phyloP scores from a whole-genome alignment of 2,329 filamentous ascomycete genomes.

The Hirsutella rhossiliensis region DNA sequence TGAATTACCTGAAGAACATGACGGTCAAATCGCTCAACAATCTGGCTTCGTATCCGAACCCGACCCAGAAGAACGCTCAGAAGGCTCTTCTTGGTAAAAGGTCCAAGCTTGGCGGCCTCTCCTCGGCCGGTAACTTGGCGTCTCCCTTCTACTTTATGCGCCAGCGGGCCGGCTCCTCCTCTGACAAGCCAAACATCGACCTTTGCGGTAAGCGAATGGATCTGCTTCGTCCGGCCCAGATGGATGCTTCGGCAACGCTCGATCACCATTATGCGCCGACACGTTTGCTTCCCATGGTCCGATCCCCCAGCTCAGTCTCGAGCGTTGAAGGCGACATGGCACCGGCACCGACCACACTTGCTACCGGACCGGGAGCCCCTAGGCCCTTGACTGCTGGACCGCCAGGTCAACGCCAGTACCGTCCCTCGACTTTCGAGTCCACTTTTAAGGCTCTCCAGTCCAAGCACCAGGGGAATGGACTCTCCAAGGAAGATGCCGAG shows the following conservation, averaged over 20 bases:
- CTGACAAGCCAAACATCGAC: background rate
- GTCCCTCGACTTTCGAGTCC: slow-evolving; percentile 28
- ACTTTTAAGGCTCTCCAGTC: slow-evolving; percentile 21
- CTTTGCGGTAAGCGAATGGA: background rate
- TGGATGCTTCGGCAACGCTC: slow-evolving; percentile 1
- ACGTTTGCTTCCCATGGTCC: slow-evolving; percentile 1
- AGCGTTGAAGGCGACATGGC: background rate
- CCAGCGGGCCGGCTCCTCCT: background rate
- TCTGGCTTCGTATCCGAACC: slow-evolving; percentile 43
- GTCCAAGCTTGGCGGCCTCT: slow-evolving; percentile 6
- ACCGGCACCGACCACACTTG: slow-evolving; percentile 7
- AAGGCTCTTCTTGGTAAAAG: slow-evolving; percentile 23
- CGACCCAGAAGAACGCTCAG: slow-evolving; percentile 38
- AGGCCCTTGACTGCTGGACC: slow-evolving; percentile 41
- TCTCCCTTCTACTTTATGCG: background rate
- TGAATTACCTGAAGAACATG: slow-evolving; percentile 23
- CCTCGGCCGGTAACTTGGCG: background rate
- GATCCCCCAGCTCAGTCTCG: background rate
- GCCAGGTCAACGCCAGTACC: slow-evolving; percentile 39
- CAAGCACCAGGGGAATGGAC: slow-evolving; percentile 10
- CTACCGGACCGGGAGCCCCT: slow-evolving; percentile 29
- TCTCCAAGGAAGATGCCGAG: slow-evolving; percentile 13
- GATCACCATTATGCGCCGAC: slow-evolving; percentile 1
- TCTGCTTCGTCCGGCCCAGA: slow-evolving; percentile 4
- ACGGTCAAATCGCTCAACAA: slow-evolving; percentile 38